Conservation (phyloP, 2,329 filamentous ascomycete genomes). For the Penicillium digitatum region DNA sequence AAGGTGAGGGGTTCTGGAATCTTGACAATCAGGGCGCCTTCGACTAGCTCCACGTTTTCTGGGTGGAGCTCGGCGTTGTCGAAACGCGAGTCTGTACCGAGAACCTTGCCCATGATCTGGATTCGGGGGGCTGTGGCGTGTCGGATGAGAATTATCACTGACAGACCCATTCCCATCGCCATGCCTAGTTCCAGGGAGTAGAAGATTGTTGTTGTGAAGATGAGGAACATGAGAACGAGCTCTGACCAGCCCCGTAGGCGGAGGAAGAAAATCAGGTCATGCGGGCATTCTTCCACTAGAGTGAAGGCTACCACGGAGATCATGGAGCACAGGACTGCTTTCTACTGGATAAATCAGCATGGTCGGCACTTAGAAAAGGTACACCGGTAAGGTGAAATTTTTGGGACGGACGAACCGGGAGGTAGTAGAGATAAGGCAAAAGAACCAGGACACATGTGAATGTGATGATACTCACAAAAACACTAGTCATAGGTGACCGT, state of each 20-base stretch:
- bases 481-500: constrained; percentile 86
- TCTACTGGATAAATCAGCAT: constrained; percentile 50
- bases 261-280: constrained; percentile 86
- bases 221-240: constrained; percentile 79
- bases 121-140: constrained; percentile 91
- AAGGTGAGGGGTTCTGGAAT: constrained; percentile 96
- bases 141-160: constrained; percentile 80
- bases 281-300: constrained; percentile 89
- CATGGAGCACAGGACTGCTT: constrained; percentile 89
- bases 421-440: constrained; percentile 87
- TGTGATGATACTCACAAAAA: constrained; percentile 79
- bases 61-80: constrained; percentile 76
- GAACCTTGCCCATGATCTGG: constrained; percentile 87
- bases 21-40: constrained; percentile 92
- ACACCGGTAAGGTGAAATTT: too few species aligned
- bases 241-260: constrained; percentile 82
- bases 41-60: constrained; percentile 76
- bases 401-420: constrained; percentile 66
- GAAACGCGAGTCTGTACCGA: constrained; percentile 70
- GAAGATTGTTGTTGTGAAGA: constrained; percentile 88
- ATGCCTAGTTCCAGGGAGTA: constrained; percentile 93
- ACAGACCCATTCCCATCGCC: constrained; percentile 87
- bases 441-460: constrained; percentile 76
- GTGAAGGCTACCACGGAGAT: constrained; percentile 94
- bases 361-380: not conserved